Base-by-base conservation (phyloP, 1,284 basidiomycete genomes). In the Apiotrichum mycotoxinovorans region DNA sequence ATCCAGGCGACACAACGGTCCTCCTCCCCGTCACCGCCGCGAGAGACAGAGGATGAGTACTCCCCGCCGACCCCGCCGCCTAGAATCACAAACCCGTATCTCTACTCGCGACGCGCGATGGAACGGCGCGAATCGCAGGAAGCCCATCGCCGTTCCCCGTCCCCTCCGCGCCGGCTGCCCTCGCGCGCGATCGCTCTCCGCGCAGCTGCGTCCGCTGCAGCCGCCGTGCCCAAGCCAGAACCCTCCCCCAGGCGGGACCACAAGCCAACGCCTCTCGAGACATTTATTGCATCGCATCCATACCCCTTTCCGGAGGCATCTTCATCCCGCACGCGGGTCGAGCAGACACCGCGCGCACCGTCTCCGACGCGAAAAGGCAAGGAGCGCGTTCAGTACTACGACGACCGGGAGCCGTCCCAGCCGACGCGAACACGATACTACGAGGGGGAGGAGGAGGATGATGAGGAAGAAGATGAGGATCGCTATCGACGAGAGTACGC, bases 51-150 rank as follows among this genome's bases (percentile, higher is more conserved):
- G 25, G 58, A 66, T 35, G 60, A 63, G 35, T 53, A 64, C 10
- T 68, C 66, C 57, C 73, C 72, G 14, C 72, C 73, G 8, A 68
- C 68, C 15, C 73, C 73, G 1, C 73, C 73, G 2, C 60, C 66
- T 30, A 54, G 73, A 27, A 62, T 74, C 33, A 55, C 53, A 20
- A 73, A 71, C 51, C 65, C 71, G 0, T 73, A 74, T 46, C 52
- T 64, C 14, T 55, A 61, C 34, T 53, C 56, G 9, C 41, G 42
- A 9, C 46, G 41, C 22, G 51, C 41, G 4, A 33, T 20, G 25
- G 53, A 47, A 33, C 35, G 49, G n/a, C 49, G 49, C 18, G 49
- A 42, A 4, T 11, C 15, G 8, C 18, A 41, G 17, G 35, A 38
- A 20, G 14, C 10, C 27, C 26, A 25, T 18, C 20, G 25, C 3